Percentiles rank a stretch among this genome's conserved stretches.
Conservation (phyloP, 2,329 filamentous ascomycete genomes). For the Pseudocercospora crystallina region DNA sequence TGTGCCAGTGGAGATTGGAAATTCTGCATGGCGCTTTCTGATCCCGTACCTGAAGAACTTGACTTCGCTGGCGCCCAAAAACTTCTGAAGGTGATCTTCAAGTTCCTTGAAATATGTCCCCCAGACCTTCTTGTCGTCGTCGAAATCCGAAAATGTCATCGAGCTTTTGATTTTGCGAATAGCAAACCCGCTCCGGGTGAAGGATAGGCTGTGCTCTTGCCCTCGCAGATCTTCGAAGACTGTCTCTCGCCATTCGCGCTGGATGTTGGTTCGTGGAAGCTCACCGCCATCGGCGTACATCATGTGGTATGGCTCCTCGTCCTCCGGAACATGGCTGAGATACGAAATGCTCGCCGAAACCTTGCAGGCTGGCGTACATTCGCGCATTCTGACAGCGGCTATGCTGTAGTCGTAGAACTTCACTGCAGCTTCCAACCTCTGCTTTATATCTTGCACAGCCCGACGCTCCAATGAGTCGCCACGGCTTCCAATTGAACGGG, state of each 20-base stretch:
- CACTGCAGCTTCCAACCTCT: too few species aligned
- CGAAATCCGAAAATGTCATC: conserved; percentile 11
- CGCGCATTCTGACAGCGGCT: too few species aligned
- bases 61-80: conserved; percentile 3
- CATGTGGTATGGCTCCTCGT: conserved; percentile 12
- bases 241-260: background rate
- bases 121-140: conserved; percentile 2
- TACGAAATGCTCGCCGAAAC: conserved; percentile 2
- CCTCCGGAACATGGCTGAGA: background rate
- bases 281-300: conserved; percentile 4
- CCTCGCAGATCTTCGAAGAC: conserved; percentile 7
- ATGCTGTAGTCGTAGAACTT: too few species aligned
- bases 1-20: conserved; percentile 8
- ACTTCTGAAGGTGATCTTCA: background rate
- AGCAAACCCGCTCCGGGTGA: background rate
- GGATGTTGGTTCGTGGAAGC: conserved; percentile 12
- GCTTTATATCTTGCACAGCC: too few species aligned
- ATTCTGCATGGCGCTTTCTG: conserved; percentile 6
- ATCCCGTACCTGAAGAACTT: conserved; percentile 12
- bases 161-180: background rate
- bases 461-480: too few species aligned
- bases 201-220: background rate
- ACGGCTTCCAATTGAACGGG: too few species aligned
- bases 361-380: too few species aligned
- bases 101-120: conserved; percentile 11